Evolutionary conservation across 2,329 filamentous ascomycete species (phyloP), one percentile per base, ranked within the genome.

Genomic region (Apiospora phragmitis): DNA sequence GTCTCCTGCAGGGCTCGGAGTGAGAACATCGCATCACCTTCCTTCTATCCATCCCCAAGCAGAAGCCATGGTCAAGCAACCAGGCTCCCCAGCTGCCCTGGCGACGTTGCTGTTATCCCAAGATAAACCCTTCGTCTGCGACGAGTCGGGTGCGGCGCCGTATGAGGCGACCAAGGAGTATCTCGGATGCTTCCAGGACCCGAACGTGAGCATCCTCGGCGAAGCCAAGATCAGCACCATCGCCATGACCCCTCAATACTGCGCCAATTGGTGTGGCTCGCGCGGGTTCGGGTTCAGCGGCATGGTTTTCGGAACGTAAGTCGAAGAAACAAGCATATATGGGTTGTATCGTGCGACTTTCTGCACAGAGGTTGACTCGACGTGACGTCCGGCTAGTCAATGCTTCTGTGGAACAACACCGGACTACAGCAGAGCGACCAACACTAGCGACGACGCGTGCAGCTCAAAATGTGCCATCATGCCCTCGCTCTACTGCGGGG

Each of bases 141-240:
- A 68, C 14, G 67, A 45, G 8, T 68, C 67, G 29, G 43, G 43
- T 2, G 35, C 67, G 29, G 67, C 45, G 45, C 67, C 67, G 32
- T 68, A 68, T 12, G 14, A 24, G 43, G 67, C 67, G 14, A 55
- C 45, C n/a, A 68, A 68, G 45, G 67, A 68, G 45, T 68, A 68
- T 9, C n/a, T 49, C 4, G 67, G 67, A 3, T 68, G 67, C 67
- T 68, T 49, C 32, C 45, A 11, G 21, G 67, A 68, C 32, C 67
- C 43, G 18, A 51, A 49, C 45, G 67, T 68, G 29, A 55, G 45
- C 67, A 68, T 68, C 12, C 35, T 68, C 9, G 18, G 43, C 3
- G 67, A 68, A 9, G 67, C 67, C 45, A 68, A 68, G 45, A 45
- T 68, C 29, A 68, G 67, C 35, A 68, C 67, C 67, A 68, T 68